Conservation (phyloP, 2,329 filamentous ascomycete species). For the Xylariaceae sp. region DNA sequence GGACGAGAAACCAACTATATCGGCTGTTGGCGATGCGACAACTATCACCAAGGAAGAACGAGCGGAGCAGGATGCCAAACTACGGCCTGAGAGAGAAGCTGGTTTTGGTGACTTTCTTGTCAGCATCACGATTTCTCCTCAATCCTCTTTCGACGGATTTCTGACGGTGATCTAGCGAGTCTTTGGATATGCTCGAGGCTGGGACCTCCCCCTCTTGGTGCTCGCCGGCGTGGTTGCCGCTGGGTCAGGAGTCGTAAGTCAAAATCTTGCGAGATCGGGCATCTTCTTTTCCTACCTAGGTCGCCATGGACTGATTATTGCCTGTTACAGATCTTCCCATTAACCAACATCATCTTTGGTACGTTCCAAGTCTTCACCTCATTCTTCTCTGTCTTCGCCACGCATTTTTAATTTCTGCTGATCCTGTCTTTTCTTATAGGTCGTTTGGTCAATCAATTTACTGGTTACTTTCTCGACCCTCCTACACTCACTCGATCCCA, state of each 20-base stretch:
- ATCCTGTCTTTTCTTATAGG: constrained; percentile 26
- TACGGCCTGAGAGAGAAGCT: constrained; percentile 41
- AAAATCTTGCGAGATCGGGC: neutral
- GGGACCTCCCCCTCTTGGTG: constrained; percentile 46
- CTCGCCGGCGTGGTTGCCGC: constrained; percentile 44
- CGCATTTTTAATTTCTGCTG: constrained; percentile 10
- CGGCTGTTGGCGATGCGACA: constrained; percentile 7
- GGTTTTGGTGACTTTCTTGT: constrained; percentile 41
- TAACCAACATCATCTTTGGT: constrained; percentile 58
- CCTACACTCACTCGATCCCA: constrained; percentile 32
- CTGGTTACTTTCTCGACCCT: constrained; percentile 34
- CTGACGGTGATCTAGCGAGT: constrained; percentile 37
- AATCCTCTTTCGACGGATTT: neutral
- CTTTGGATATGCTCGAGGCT: constrained; percentile 49
- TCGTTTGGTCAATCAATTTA: constrained; percentile 45
- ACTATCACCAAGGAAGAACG: constrained; percentile 26
- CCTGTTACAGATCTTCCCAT: constrained; percentile 42
- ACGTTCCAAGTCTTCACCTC: constrained; percentile 13
- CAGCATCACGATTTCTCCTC: constrained; percentile 11
- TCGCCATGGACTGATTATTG: neutral
- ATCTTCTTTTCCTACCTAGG: neutral
- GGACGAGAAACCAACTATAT: constrained; percentile 6
- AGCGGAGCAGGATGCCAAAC: constrained; percentile 32
- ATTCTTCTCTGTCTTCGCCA: constrained; percentile 3
- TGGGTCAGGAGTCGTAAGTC: constrained; percentile 42